Conservation (phyloP, 495 filamentous ascomycete genomes). For the Friedmanniomyces endolithicus region DNA sequence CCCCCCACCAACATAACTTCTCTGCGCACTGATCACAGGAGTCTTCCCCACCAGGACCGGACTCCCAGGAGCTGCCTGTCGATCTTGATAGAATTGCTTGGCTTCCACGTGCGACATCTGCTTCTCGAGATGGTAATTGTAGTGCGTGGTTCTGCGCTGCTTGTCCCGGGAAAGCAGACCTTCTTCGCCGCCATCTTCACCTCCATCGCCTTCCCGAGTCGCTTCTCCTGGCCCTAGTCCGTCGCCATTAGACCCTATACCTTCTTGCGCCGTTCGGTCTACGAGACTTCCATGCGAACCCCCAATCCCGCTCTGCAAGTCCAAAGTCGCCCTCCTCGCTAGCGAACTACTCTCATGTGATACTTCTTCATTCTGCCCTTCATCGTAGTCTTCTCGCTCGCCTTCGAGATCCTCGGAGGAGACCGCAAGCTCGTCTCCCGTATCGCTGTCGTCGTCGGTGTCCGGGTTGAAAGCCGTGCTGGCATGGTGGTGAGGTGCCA, state of each 20-base stretch:
- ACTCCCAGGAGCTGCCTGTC: conserved; percentile 42
- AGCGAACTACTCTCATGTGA: conserved; percentile 15
- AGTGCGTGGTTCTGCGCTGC: conserved; percentile 68
- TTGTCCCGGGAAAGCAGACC: conserved; percentile 62
- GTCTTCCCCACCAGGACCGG: neutral
- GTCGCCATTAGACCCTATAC: neutral
- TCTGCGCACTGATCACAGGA: conserved; percentile 6
- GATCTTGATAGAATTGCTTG: conserved; percentile 88
- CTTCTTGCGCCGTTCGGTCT: too few relatives aligned
- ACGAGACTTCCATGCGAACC: neutral
- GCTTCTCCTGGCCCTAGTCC: neutral
- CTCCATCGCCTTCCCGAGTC: neutral
- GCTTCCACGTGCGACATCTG: conserved; percentile 82
- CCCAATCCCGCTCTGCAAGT: neutral
- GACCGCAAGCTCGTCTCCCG: conserved; percentile 7
- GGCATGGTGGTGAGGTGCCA: conserved; percentile 8
- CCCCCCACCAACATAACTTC: conserved; percentile 9
- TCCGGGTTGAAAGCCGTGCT: conserved; percentile 3
- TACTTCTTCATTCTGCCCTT: neutral
- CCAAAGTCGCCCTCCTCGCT: conserved; percentile 9
- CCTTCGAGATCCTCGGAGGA: neutral
- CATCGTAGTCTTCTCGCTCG: neutral
- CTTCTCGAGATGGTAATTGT: conserved; percentile 79
- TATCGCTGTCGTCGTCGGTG: conserved; percentile 8
- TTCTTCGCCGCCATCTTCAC: neutral